Evolutionary conservation across 805 yeast genomes (phyloP).

Genomic region (Nakazawaea laoshanensis): DNA sequence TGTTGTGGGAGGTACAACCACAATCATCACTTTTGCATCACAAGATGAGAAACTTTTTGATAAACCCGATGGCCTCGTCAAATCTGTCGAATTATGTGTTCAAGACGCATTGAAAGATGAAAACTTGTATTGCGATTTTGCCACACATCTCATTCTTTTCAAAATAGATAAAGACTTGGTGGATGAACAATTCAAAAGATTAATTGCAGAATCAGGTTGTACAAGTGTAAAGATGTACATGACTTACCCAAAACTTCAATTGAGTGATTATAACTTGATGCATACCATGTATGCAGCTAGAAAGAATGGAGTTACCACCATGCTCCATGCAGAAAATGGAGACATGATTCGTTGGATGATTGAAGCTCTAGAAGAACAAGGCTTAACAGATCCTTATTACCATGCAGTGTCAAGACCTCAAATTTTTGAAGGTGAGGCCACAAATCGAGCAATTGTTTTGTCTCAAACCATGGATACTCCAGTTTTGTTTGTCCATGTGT

Average conservation of each 20-base stretch:
- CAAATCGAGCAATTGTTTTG: constrained; percentile 13
- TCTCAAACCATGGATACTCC: constrained; percentile 14
- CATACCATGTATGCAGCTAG: constrained; percentile 11
- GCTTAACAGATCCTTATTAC: constrained; percentile 13
- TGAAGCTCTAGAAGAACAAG: constrained; percentile 13
- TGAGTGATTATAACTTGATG: constrained; percentile 13
- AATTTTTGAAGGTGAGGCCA: constrained; percentile 14
- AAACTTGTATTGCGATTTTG: constrained; percentile 35
- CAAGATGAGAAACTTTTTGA: constrained; percentile 25
- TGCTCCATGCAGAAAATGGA: constrained; percentile 16
- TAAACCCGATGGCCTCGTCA: constrained; percentile 20
- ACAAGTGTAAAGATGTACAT: constrained; percentile 15
- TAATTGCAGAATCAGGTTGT: constrained; percentile 11
- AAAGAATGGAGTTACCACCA: constrained; percentile 13
- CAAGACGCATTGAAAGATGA: constrained; percentile 24
- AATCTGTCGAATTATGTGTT: constrained; percentile 14
- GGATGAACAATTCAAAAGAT: constrained; percentile 7
- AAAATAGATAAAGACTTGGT: constrained; percentile 13
- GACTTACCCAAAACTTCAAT: constrained; percentile 14
- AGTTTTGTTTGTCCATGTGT: constrained; percentile 14
- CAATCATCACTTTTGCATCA: constrained; percentile 37
- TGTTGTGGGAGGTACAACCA: constrained; percentile 42
- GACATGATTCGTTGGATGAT: constrained; percentile 15
- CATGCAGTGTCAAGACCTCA: constrained; percentile 15
- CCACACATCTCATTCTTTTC: constrained; percentile 34